These are phyloP conservation scores for Gleditsia sinensis DNA, from an alignment of 306 rosid genomes.

Conservation along the genomic window DNA sequence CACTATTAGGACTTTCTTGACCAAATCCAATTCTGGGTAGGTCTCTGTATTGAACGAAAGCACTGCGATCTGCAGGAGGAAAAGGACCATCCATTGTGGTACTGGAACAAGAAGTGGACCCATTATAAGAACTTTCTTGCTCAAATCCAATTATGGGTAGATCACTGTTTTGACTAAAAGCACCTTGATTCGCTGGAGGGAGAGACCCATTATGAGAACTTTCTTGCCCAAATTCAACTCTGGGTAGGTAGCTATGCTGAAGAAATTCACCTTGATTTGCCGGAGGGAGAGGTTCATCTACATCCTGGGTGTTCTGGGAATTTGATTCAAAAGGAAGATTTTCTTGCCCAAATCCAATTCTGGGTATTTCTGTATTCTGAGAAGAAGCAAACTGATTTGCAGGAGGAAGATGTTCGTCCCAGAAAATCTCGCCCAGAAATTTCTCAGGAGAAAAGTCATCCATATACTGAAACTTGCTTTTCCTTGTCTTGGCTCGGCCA, in stretches of 20 bases:
- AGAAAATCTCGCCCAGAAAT: constrained; percentile 50
- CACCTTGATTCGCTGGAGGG: too few relatives aligned
- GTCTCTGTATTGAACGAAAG: constrained; percentile 48
- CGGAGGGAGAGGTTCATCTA: too few relatives aligned
- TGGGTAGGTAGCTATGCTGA: too few relatives aligned
- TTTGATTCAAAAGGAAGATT: too few relatives aligned
- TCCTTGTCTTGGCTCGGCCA: background rate
- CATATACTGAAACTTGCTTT: constrained; percentile 25
- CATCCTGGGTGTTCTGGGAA: too few relatives aligned
- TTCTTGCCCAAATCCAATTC: background rate
- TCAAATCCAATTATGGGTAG: background rate
- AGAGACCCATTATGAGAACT: too few relatives aligned
- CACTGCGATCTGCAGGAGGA: constrained; percentile 33
- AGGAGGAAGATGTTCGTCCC: constrained; percentile 31
- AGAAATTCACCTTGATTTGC: too few relatives aligned
- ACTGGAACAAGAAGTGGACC: background rate
- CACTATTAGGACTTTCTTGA: background rate
- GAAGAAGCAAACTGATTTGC: background rate
- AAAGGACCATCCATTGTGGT: background rate
- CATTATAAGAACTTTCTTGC: background rate
- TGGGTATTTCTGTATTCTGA: background rate
- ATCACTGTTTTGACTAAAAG: too few relatives aligned
- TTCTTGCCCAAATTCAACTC: too few relatives aligned
- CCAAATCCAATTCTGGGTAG: constrained; percentile 19
- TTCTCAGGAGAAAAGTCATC: constrained; percentile 37